phyloP scores from a whole-genome alignment of 1,139 yeast genomes.

The Hemisphaericaspora xylanilytica region DNA sequence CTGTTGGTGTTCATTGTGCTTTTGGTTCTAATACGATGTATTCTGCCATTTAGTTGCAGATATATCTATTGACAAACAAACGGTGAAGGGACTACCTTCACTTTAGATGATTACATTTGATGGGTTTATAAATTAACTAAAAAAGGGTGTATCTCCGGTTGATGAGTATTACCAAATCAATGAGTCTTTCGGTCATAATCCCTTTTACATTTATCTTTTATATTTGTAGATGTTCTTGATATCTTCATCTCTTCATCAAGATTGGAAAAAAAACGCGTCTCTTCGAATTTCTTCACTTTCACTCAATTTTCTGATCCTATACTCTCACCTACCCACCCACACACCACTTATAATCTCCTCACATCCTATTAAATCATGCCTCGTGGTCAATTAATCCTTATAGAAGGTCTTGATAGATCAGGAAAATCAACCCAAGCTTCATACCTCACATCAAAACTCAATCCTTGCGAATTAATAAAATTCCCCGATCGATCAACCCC shows the following conservation, averaged over 20 bases:
- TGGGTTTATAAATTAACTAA: conserved; percentile 25
- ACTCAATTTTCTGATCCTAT: no score
- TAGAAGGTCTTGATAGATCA: conserved; percentile 93
- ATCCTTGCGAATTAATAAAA: conserved; percentile 52
- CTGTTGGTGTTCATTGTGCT: conserved; percentile 19
- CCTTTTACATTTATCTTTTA: conserved; percentile 30
- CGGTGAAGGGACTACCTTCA: conserved; percentile 7
- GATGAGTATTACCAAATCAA: conserved; percentile 38
- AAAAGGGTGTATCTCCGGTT: conserved; percentile 49
- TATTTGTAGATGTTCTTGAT: no score
- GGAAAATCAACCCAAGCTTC: conserved; percentile 91
- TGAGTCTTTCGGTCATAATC: conserved; percentile 50
- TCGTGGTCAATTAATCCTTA: conserved; percentile 72
- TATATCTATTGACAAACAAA: conserved; percentile 1
- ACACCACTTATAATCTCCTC: no score
- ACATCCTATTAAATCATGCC: conserved; percentile 11
- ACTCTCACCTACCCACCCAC: no score
- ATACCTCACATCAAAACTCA: conserved; percentile 39
- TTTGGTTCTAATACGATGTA: neutral
- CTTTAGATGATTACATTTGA: conserved; percentile 11
- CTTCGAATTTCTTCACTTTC: no score
- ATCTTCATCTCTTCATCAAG: no score
- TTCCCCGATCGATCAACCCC: conserved; percentile 87
- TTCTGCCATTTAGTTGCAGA: conserved; percentile 7
- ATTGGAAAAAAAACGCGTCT: conserved; percentile 1